Conservation (phyloP, 1,139 yeast genomes). For the Blastobotrys proliferans region DNA sequence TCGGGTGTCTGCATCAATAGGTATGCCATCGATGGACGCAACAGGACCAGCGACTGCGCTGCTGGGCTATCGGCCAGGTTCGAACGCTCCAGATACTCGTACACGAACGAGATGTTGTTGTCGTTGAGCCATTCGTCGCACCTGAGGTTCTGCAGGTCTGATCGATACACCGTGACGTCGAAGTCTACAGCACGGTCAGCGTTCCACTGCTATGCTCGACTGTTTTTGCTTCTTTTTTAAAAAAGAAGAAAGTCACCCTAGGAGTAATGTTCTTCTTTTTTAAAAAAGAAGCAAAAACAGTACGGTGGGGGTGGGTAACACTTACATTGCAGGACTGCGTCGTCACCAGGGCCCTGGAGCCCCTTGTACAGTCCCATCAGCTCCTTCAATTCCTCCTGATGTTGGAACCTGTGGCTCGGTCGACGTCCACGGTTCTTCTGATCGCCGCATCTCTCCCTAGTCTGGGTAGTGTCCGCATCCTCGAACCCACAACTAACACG, state of each 20-base stretch:
- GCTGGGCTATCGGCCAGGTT: conserved; percentile 8
- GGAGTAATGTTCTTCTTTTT: too few species aligned
- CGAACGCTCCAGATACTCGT: conserved; percentile 50
- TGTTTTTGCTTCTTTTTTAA: too few species aligned
- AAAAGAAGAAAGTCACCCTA: too few species aligned
- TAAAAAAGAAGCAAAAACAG: too few species aligned
- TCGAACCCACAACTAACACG: conserved; percentile 25
- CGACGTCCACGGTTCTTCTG: conserved; percentile 4
- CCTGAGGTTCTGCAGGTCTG: conserved; percentile 43
- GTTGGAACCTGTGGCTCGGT: conserved; percentile 12
- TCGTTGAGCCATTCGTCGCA: conserved; percentile 73
- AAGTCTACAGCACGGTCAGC: too few species aligned
- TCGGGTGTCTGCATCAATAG: conserved; percentile 33
- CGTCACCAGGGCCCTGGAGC: conserved; percentile 15
- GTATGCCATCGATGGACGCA: conserved; percentile 42
- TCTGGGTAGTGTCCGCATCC: conserved; percentile 14
- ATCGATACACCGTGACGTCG: conserved; percentile 44
- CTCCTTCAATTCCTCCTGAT: conserved; percentile 12
- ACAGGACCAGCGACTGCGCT: conserved; percentile 21
- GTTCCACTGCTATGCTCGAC: neutral
- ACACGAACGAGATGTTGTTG: conserved; percentile 60
- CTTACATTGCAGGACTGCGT: conserved; percentile 21
- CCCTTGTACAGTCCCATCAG: conserved; percentile 7
- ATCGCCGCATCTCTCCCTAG: conserved; percentile 4
- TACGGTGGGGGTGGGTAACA: too few species aligned